These are phyloP conservation scores for Phanerochaete carnosa DNA, from an alignment of 768 basidiomycete genomes.

Conservation along the genomic window DNA sequence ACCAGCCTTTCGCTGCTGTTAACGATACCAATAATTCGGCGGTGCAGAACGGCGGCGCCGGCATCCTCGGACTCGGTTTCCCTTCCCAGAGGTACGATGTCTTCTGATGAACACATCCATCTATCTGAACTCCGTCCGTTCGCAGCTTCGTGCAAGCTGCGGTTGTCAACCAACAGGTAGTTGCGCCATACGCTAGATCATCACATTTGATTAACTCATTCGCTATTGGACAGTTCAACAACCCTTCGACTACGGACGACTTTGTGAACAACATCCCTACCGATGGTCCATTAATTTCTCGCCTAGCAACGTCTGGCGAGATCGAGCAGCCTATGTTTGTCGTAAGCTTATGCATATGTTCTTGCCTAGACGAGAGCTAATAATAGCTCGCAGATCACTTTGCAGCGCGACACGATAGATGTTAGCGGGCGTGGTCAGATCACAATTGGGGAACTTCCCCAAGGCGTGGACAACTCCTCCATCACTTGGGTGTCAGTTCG, in stretches of 20 bases:
- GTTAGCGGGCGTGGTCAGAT: constrained; percentile 67
- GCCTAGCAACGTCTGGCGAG: constrained; percentile 31
- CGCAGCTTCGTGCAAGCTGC: constrained; percentile 23
- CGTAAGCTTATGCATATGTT: constrained; percentile 17
- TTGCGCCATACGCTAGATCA: background rate
- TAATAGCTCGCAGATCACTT: constrained; percentile 35
- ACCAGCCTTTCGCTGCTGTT: constrained; percentile 65
- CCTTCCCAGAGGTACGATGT: constrained; percentile 60
- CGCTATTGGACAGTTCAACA: constrained; percentile 16
- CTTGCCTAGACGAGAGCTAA: background rate
- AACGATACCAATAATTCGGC: constrained; percentile 73
- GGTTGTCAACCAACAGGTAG: constrained; percentile 19
- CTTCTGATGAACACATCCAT: background rate
- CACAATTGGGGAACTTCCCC: constrained; percentile 65
- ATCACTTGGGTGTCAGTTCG: constrained; percentile 71
- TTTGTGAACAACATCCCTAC: constrained; percentile 22
- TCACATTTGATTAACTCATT: background rate
- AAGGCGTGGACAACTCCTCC: constrained; percentile 42
- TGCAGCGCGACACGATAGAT: constrained; percentile 68
- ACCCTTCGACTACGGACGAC: constrained; percentile 19
- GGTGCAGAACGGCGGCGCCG: constrained; percentile 51
- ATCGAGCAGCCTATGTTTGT: constrained; percentile 42
- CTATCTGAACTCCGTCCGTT: background rate
- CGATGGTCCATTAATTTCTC: constrained; percentile 33
- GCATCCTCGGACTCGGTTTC: constrained; percentile 76